Evolutionary conservation across 345 rosid genomes (phyloP).

Genomic region (Cardamine resedifolia): DNA sequence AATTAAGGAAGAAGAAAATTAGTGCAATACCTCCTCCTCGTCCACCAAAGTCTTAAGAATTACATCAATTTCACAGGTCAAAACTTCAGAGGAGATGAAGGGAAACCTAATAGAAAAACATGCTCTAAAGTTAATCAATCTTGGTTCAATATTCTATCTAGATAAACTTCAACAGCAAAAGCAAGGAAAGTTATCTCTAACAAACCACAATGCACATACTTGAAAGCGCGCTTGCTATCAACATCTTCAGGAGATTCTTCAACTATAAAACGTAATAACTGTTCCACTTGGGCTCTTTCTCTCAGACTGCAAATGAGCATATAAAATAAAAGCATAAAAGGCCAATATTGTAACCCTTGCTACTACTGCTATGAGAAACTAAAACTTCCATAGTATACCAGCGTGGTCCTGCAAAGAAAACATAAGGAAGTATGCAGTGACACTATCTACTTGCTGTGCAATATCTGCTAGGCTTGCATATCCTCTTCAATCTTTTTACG

Average conservation of each 20-base stretch:
- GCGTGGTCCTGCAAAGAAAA: constrained; percentile 28
- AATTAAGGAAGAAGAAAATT: constrained; percentile 13
- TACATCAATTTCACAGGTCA: constrained; percentile 96
- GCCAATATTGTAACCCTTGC: constrained; percentile 19
- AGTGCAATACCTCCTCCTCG: constrained; percentile 80
- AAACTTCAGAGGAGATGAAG: constrained; percentile 90
- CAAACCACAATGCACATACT: constrained; percentile 48
- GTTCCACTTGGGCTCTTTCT: constrained; percentile 94
- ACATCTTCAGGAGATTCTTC: constrained; percentile 91
- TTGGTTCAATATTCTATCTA: not conserved
- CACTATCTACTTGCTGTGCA: constrained; percentile 24
- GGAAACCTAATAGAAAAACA: constrained; percentile 68
- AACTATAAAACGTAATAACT: constrained; percentile 68
- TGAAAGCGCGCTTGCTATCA: constrained; percentile 84
- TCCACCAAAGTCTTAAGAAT: constrained; percentile 89
- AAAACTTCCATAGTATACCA: constrained; percentile 22
- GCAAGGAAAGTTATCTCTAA: constrained; percentile 6
- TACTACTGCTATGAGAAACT: constrained; percentile 20
- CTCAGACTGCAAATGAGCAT: constrained; percentile 59
- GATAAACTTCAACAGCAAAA: constrained; percentile 2
- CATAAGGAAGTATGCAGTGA: constrained; percentile 26
- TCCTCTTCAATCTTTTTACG: not conserved
- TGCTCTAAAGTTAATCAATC: constrained; percentile 2
- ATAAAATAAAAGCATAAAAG: constrained; percentile 32
- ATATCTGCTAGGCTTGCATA: constrained; percentile 17